A percentile compares a stretch with the other conserved stretches of the same genome.
These are phyloP conservation scores for Phoenix roebelenii DNA, from an alignment of 176 grass and related monocot genomes.

Conservation along the genomic window DNA sequence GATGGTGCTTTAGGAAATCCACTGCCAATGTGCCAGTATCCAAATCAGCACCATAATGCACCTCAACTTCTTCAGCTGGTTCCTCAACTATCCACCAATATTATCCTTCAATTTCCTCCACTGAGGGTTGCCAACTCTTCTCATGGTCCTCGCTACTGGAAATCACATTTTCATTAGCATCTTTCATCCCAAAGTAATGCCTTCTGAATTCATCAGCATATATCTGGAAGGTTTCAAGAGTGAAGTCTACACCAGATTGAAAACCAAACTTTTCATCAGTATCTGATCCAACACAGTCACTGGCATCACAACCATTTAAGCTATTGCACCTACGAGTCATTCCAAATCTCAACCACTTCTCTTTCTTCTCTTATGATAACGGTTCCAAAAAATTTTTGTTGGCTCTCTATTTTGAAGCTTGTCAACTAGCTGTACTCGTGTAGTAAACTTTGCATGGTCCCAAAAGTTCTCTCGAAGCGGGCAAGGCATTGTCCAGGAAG, in stretches of 20 bases:
- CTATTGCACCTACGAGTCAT: constrained; percentile 56
- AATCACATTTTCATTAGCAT: neutral
- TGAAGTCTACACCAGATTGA: constrained; percentile 60
- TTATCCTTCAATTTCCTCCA: no score
- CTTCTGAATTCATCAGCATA: constrained; percentile 63
- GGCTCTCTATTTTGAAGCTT: constrained; percentile 91
- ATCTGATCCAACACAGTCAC: constrained; percentile 28
- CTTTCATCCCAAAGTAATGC: constrained; percentile 61
- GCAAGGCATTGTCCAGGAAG: no score
- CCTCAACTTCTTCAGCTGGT: no score
- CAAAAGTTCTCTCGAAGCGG: constrained; percentile 73
- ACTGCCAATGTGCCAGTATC: no score
- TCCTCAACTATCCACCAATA: no score
- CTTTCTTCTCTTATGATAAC: constrained; percentile 56
- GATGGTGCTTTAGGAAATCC: no score
- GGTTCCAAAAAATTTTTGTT: constrained; percentile 43
- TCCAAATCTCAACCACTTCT: constrained; percentile 72
- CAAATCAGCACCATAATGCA: no score
- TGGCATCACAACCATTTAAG: constrained; percentile 31
- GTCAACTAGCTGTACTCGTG: constrained; percentile 84
- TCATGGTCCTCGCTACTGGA: constrained; percentile 15
- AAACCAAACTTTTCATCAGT: constrained; percentile 22
- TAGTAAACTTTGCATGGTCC: constrained; percentile 54
- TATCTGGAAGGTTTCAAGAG: constrained; percentile 52
- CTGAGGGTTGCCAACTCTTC: constrained; percentile 23